Percentiles rank a stretch among this genome's conserved stretches.
phyloP scores from a whole-genome alignment of 306 rosid genomes.

The Trifolium dubium region DNA sequence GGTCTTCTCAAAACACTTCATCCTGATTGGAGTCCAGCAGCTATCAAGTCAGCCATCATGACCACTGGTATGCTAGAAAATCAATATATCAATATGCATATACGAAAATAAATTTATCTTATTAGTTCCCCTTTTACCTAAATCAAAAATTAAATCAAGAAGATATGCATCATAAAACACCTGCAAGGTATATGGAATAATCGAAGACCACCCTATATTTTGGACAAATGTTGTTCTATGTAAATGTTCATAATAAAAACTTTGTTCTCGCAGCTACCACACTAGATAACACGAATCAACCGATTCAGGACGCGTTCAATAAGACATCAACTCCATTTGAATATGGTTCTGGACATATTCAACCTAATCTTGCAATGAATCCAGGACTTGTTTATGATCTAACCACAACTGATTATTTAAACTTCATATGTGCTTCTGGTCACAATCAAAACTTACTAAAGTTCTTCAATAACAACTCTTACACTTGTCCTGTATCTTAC shows the following conservation, averaged over 20 bases:
- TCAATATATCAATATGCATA: not conserved
- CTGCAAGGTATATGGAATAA: not conserved
- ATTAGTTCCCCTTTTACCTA: not conserved
- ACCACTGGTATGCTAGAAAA: conserved; percentile 54
- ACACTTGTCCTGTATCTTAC: conserved; percentile 46
- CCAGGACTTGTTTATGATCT: conserved; percentile 72
- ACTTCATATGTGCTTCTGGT: conserved; percentile 66
- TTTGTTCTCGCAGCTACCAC: conserved; percentile 48
- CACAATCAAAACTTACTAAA: conserved; percentile 29
- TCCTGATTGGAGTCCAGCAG: conserved; percentile 69
- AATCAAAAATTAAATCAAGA: not conserved
- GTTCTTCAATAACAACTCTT: conserved; percentile 25
- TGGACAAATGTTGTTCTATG: not conserved
- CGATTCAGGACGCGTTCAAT: conserved; percentile 41
- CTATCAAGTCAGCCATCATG: conserved; percentile 75
- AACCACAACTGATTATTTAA: conserved; percentile 53
- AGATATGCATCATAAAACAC: not conserved
- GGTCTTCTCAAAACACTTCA: conserved; percentile 67
- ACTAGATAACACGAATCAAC: conserved; percentile 40
- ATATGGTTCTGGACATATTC: conserved; percentile 68
- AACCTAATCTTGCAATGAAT: conserved; percentile 60
- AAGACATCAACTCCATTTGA: conserved; percentile 57
- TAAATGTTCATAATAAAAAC: not conserved
- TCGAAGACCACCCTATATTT: not conserved
- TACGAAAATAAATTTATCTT: not conserved